These are phyloP conservation scores for Elongisporangium senticosum DNA, from an alignment of 352 stramenopile genomes.

Conservation along the genomic window DNA sequence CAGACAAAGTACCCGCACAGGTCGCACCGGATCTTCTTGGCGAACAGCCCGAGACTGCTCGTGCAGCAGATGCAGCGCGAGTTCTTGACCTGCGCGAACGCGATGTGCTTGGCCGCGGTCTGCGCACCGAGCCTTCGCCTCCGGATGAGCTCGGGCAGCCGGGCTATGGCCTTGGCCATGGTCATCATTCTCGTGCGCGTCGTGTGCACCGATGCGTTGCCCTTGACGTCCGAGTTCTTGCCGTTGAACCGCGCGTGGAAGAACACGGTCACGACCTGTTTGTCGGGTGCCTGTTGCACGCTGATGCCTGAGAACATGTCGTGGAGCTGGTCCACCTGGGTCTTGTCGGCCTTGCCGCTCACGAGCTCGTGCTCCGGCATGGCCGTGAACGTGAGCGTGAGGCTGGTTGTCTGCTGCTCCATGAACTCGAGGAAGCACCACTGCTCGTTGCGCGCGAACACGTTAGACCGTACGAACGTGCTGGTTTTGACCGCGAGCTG, in stretches of 20 bases:
- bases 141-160: slow-evolving; percentile 25
- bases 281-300: slow-evolving; percentile 16
- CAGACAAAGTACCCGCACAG: slow-evolving; percentile 47
- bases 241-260: slow-evolving; percentile 26
- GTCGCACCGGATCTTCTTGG: slow-evolving; percentile 27
- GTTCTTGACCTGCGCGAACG: slow-evolving; percentile 19
- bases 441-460: slow-evolving; percentile 33
- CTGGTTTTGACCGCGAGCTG: slow-evolving; percentile 19
- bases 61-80: slow-evolving; percentile 39
- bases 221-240: slow-evolving; percentile 6
- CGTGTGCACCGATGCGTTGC: slow-evolving; percentile 15
- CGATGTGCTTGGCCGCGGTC: slow-evolving; percentile 16
- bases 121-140: slow-evolving; percentile 27
- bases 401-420: slow-evolving; percentile 7
- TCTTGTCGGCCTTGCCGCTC: slow-evolving; percentile 20
- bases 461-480: slow-evolving; percentile 26
- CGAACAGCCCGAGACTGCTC: slow-evolving; percentile 26
- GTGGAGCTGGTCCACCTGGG: slow-evolving; percentile 36
- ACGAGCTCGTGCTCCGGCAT: slow-evolving; percentile 22
- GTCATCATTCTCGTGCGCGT: slow-evolving; percentile 23
- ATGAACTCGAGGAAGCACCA: slow-evolving; percentile 34
- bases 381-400: slow-evolving; percentile 20
- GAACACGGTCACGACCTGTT: slow-evolving; percentile 17
- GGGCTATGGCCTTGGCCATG: slow-evolving; percentile 20
- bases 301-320: slow-evolving; percentile 23